Evolutionary conservation across 768 basidiomycete genomes (phyloP), one percentile per base, ranked within the genome.

Genomic region (Obba rivulosa): DNA sequence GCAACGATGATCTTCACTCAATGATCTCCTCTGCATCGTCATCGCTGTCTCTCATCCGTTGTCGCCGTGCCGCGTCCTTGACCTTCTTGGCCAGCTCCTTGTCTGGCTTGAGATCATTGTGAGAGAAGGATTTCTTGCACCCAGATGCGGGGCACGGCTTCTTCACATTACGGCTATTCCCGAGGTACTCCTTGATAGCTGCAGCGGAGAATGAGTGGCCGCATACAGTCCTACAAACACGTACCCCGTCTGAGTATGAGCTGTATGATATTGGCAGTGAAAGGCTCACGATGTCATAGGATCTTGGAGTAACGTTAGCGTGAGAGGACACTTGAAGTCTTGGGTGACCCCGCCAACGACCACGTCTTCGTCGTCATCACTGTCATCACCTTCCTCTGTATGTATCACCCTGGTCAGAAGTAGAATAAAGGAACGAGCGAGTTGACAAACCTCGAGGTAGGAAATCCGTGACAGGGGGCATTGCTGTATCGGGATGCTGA

Each of bases 331-430:
- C 47, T 80, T 85, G 72, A 83, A 91, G 57, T 82, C 83, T 59
- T 89, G 87, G 5, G 83, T 86, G 23, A 83, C 76, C 21, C 91
- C 92, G 45, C 94, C 94, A 43, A 95, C 72, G 66, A 92, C 86
- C 25, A 98, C 66, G 11, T 96, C 94, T 45, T 92, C 88, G 25
- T 94, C 93, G 44, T 83, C 83, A 49, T 88, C 88, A 46, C 85
- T 88, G 24, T 77, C 81, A 53, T 92, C 90, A 9, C 81, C 88
- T 36, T 78, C 74, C 77, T 92, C 92, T 92, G 63, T n/a, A 46
- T 13, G 40, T 7, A 2, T 20, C 20, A 34, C 4, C 14, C 31
- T 1, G 16, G n/a, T 43, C 31, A 28, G 34, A 31, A 22, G 17
- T 16, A 31, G 31, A 14, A 22, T 45, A 3, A 13, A 7, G 28